Evolutionary conservation across 2,329 filamentous ascomycete genomes (phyloP), one percentile per base, ranked within the genome.

Genomic region (Cordyceps sp.): DNA sequence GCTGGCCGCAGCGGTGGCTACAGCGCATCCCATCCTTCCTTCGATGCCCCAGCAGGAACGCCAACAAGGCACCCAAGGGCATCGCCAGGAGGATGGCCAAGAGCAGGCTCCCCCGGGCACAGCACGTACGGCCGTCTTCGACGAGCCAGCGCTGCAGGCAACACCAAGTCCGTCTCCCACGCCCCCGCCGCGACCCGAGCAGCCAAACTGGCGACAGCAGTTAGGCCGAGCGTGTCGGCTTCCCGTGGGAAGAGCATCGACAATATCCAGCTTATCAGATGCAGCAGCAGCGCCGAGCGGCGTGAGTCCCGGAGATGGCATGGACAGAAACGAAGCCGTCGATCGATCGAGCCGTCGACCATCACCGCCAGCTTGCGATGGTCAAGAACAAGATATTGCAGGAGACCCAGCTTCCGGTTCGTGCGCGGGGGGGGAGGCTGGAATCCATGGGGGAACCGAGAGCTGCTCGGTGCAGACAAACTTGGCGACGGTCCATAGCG

Each of bases 401-500:
- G 21, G 20, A 10, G 7, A 13, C n/a, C 12, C 17, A 13, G 4
- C 16, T 5, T 9, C 20, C 5, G 14, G 10, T 4, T 17, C 12
- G 14, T 9, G 15, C 8, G 12, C 10, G n/a, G 16, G 6, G 21
- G 21, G 23, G 9, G 17, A 23, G 23, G 12, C 10, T 10, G 34
- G 17, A n/a, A 15, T 10, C 4, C 26, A 22, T 14, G 31, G 30
- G 10, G 20, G 12, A 26, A 32, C 36, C 9, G 38, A 37, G 19
- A 17, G 23, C 4, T 26, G 38, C 10, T 54, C 50, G 5, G 37
- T 47, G 6, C 36, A 34, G 16, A 52, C 48, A 4, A 44, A 46
- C 24, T 39, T 38, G 20, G 54, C 55, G 10, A 56, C 54, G 2
- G 53, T 58, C 5, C 47, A 50, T 26, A 55, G 47, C 19, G 53